Evolutionary conservation across 1,139 yeast species (phyloP).

Genomic region (Suzukiozyma palmioleophila): DNA sequence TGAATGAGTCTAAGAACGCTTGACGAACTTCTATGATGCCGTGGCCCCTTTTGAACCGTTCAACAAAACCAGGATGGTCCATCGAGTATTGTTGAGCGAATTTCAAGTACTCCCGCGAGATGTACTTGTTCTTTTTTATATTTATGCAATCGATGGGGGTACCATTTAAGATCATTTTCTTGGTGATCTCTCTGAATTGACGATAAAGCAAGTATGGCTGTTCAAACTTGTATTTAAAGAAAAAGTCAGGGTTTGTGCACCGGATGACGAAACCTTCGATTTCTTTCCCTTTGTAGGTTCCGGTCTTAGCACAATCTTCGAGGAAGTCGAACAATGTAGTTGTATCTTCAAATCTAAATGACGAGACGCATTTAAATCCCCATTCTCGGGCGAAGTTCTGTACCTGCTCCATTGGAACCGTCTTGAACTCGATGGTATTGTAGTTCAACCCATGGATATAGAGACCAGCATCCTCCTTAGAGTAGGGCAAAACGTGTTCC

Average conservation of each 20-base stretch:
- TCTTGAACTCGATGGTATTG: slow-evolving; percentile 60
- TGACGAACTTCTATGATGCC: slow-evolving; percentile 74
- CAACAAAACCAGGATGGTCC: slow-evolving; percentile 38
- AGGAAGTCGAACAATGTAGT: slow-evolving; percentile 47
- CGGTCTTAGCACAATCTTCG: slow-evolving; percentile 56
- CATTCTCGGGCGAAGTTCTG: slow-evolving; percentile 56
- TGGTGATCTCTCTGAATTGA: slow-evolving; percentile 85
- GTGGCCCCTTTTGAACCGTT: slow-evolving; percentile 49
- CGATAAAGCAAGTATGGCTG: slow-evolving; percentile 92
- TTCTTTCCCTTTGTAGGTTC: slow-evolving; percentile 67
- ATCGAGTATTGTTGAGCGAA: slow-evolving; percentile 57
- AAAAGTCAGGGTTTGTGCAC: slow-evolving; percentile 45
- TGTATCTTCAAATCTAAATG: slow-evolving; percentile 33
- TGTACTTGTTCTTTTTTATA: slow-evolving; percentile 45
- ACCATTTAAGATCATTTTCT: slow-evolving; percentile 41
- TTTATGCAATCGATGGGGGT: slow-evolving; percentile 39
- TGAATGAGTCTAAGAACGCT: slow-evolving; percentile 49
- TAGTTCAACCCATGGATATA: slow-evolving; percentile 85
- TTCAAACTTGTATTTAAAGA: slow-evolving; percentile 92
- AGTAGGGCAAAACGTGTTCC: slow-evolving; percentile 85
- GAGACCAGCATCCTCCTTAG: slow-evolving; percentile 65
- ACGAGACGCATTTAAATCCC: slow-evolving; percentile 65
- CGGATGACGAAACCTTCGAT: slow-evolving; percentile 94
- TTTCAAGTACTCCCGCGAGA: slow-evolving; percentile 64
- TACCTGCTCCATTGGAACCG: slow-evolving; percentile 62